These are phyloP conservation scores for Xylariaceae sp. DNA, from an alignment of 2,329 filamentous ascomycete genomes.

Conservation along the genomic window DNA sequence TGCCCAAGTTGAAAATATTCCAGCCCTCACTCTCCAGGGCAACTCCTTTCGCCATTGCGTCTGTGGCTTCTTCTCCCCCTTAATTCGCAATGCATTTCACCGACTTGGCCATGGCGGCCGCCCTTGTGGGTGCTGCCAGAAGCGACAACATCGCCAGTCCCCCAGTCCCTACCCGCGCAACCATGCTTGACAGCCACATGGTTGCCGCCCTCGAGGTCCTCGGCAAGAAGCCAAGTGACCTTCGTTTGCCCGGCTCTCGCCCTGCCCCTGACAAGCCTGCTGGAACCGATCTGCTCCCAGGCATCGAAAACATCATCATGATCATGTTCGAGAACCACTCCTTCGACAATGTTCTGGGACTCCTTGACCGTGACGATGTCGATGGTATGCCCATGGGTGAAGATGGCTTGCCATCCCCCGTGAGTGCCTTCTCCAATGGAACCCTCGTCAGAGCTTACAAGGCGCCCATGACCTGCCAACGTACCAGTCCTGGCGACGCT, in stretches of 20 bases:
- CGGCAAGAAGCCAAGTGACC: neutral
- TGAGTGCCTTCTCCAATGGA: neutral
- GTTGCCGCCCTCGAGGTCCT: neutral
- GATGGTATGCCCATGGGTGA: neutral
- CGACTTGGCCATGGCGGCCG: neutral
- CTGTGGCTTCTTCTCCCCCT: constrained; percentile 3
- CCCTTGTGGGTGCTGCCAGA: neutral
- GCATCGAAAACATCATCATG: neutral
- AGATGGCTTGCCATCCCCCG: neutral
- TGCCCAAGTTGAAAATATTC: neutral
- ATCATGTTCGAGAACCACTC: neutral
- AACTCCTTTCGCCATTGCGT: neutral
- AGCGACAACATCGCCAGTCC: neutral
- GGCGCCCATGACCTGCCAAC: neutral
- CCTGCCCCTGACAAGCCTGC: neutral
- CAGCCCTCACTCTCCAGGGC: neutral
- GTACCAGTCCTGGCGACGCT: neutral
- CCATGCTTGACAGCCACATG: neutral
- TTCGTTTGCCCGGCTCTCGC: neutral
- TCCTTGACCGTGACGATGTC: neutral
- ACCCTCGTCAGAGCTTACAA: neutral
- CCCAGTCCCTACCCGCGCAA: neutral
- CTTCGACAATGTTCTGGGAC: neutral
- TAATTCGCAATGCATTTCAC: neutral
- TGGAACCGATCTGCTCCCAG: neutral